A percentile compares a stretch with the other conserved stretches of the same genome.
Conservation (phyloP, 2,329 filamentous ascomycete genomes). For the Aspergillus sp. region DNA sequence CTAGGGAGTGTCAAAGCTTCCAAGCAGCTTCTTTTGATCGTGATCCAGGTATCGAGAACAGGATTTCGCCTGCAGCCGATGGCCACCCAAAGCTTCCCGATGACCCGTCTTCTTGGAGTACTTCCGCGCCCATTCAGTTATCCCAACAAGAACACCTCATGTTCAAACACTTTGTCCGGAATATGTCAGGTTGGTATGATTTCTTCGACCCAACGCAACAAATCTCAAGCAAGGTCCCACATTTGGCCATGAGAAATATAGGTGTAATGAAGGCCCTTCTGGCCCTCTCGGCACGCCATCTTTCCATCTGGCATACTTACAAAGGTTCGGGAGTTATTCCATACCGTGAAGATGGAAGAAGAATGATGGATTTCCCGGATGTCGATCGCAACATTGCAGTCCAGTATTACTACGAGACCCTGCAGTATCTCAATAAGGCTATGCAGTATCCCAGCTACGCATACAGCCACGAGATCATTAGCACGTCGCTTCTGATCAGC, state of each 20-base stretch:
- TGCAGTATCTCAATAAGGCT: conserved; percentile 63
- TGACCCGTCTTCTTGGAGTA: conserved; percentile 19
- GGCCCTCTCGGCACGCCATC: conserved; percentile 57
- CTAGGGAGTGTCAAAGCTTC: conserved; percentile 23
- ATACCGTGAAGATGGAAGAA: neutral
- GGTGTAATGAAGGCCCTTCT: conserved; percentile 61
- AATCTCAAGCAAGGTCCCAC: conserved; percentile 41
- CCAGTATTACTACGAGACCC: conserved; percentile 64
- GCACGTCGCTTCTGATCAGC: conserved; percentile 62
- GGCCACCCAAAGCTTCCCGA: conserved; percentile 11
- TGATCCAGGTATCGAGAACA: conserved; percentile 20
- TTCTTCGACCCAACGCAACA: conserved; percentile 47
- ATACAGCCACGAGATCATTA: conserved; percentile 59
- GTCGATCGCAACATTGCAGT: conserved; percentile 44
- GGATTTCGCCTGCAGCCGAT: conserved; percentile 28
- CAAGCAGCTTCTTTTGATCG: conserved; percentile 20
- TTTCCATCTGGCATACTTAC: conserved; percentile 39
- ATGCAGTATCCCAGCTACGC: conserved; percentile 62
- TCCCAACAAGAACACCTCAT: conserved; percentile 13
- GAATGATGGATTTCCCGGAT: conserved; percentile 1
- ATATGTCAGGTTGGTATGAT: conserved; percentile 44
- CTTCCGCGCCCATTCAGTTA: conserved; percentile 15
- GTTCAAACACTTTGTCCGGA: conserved; percentile 20
- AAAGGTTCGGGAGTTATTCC: neutral
- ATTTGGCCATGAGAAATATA: conserved; percentile 53